Base-by-base conservation (phyloP, 1,284 basidiomycete genomes). In the Spongiforma sp. region DNA sequence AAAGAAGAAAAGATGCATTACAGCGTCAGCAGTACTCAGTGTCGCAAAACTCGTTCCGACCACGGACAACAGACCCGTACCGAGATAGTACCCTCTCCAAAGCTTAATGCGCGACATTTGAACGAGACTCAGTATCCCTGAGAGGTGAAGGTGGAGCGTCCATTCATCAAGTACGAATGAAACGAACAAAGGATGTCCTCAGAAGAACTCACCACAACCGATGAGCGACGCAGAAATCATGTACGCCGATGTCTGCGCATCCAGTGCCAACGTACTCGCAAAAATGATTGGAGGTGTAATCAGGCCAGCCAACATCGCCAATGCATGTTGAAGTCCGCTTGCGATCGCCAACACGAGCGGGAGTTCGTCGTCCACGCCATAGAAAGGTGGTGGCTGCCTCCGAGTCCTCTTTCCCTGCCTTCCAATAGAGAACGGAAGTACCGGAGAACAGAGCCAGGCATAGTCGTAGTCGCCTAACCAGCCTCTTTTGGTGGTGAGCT, bases 1-100 rank as follows among this genome's bases (percentile, higher is more conserved):
- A 43, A 24, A 57, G 12, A 43, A 12, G 43, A 1, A 15, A 6
- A 41, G 26, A 26, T 5, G 6, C 80, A 85, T 15, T 68, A 91
- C 89, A 1, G 89, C 82, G 67, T 86, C 85, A 2, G 90, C 92
- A 3, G 92, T 93, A 54, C 88, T 89, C 19, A 95, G 80, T 0
- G 92, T 94, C 10, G 93, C 85, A 72, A 95, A 95, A 71, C 89
- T 91, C 0, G 93, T 95, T 12, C 93, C 93, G n/a, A 95, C 93
- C 3, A 95, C 93, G 7, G 88, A 89, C 60, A 95, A 82, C 26
- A 95, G 77, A 0, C 94, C 94, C 10, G 92, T 93, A 5, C 92
- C 92, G 39, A 93, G 81, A 67, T 89, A 88, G 67, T 90, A 89
- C 7, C 84, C 80, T 28, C 81, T 77, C 66, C 85, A 89, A 1